Evolutionary conservation across 257 asterid genomes (phyloP).

Genomic region (Petrea volubilis): DNA sequence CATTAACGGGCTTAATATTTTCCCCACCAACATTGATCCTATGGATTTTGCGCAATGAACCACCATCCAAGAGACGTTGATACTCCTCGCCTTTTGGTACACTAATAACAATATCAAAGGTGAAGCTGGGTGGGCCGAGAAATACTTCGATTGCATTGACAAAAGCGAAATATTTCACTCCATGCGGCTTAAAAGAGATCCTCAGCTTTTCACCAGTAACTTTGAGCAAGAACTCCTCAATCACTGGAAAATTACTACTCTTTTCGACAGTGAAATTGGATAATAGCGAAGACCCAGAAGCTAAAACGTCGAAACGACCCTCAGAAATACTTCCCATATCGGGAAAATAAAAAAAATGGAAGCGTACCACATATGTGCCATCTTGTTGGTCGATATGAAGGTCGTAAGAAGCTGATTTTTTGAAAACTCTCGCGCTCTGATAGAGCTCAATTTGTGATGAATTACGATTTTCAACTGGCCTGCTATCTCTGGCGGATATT

Average conservation of each 20-base stretch:
- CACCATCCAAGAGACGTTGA: constrained; percentile 11
- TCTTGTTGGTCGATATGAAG: constrained; percentile 2
- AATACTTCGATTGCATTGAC: constrained; percentile 46
- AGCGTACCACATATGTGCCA: constrained; percentile 45
- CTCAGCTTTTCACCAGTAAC: constrained; percentile 20
- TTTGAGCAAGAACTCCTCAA: constrained; percentile 36
- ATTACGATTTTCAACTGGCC: background rate
- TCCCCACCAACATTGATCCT: constrained; percentile 53
- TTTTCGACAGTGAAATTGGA: constrained; percentile 30
- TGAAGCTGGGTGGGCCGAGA: constrained; percentile 28
- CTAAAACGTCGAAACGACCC: constrained; percentile 35
- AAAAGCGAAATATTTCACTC: constrained; percentile 31
- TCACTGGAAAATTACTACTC: constrained; percentile 7
- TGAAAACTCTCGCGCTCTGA: constrained; percentile 41
- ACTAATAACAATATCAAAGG: background rate
- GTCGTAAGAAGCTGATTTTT: constrained; percentile 23
- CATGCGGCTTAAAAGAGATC: constrained; percentile 33
- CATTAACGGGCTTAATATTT: constrained; percentile 11
- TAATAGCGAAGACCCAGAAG: constrained; percentile 24
- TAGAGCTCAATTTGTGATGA: constrained; percentile 15
- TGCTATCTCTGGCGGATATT: background rate
- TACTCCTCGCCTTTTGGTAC: constrained; percentile 9
- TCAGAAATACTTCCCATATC: constrained; percentile 13
- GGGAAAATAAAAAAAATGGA: constrained; percentile 41
- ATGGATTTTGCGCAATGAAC: constrained; percentile 27